These are phyloP conservation scores for Penicillium pulvis DNA, from an alignment of 495 filamentous ascomycete species.

Conservation along the genomic window DNA sequence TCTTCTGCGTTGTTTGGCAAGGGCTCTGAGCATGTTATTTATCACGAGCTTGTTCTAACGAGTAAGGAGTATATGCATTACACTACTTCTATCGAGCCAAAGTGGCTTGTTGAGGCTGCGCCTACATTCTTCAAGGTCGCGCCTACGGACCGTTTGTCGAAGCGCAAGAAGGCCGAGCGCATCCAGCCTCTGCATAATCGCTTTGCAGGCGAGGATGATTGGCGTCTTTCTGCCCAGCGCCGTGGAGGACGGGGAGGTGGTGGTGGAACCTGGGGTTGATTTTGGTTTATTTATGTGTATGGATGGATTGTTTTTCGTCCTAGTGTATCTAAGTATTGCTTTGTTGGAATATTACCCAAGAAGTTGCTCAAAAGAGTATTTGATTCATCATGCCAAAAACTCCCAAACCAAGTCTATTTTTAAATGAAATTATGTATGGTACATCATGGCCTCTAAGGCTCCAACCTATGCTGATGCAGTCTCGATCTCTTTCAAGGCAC, in stretches of 20 bases:
- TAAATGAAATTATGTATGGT: background rate
- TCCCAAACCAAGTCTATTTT: background rate
- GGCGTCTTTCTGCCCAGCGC: slow-evolving; percentile 88
- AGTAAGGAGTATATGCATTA: slow-evolving; percentile 98
- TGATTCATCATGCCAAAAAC: background rate
- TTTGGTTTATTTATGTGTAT: background rate
- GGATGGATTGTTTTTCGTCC: background rate
- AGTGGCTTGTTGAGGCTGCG: slow-evolving; percentile 86
- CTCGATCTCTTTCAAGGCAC: slow-evolving; percentile 32
- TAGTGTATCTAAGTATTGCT: background rate
- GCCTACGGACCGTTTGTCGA: slow-evolving; percentile 81
- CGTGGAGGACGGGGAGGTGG: slow-evolving; percentile 87
- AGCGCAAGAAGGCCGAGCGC: slow-evolving; percentile 89
- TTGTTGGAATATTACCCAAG: background rate
- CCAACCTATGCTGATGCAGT: slow-evolving; percentile 4
- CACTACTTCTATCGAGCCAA: slow-evolving; percentile 89
- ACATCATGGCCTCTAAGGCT: background rate
- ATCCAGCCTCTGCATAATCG: slow-evolving; percentile 95
- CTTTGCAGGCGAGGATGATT: slow-evolving; percentile 88
- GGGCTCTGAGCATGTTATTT: slow-evolving; percentile 93
- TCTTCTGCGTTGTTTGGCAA: slow-evolving; percentile 91
- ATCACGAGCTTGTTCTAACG: slow-evolving; percentile 84
- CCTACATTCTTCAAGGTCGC: slow-evolving; percentile 99
- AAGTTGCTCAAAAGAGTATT: background rate
- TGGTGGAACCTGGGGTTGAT: slow-evolving; percentile 91